phyloP scores from a whole-genome alignment of 1,284 basidiomycete species.

The Ganoderma sp. region DNA sequence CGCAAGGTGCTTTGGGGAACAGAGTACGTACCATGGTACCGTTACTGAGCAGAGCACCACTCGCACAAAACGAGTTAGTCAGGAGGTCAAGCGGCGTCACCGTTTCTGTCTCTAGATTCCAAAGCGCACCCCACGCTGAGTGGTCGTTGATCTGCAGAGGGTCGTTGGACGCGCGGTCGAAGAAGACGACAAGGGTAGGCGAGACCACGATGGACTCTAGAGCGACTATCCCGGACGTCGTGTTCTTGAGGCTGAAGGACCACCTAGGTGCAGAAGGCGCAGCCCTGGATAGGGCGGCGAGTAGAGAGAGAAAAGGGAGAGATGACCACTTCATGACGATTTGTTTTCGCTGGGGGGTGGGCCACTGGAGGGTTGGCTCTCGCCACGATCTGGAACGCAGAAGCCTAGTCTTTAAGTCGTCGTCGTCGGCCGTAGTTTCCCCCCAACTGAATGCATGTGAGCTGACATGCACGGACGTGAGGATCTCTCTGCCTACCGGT shows the following conservation, averaged over 20 bases:
- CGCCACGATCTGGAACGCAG: not conserved
- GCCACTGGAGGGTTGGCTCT: not conserved
- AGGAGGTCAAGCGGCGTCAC: constrained; percentile 20
- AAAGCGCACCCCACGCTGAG: constrained; percentile 22
- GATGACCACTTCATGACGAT: not conserved
- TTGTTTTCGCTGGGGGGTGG: not conserved
- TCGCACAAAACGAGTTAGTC: constrained; percentile 34
- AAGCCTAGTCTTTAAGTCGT: not conserved
- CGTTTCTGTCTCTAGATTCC: constrained; percentile 39
- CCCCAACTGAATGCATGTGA: not conserved
- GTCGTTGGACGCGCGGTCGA: constrained; percentile 51
- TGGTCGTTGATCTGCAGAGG: constrained; percentile 23
- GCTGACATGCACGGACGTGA: not conserved
- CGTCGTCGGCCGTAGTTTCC: not conserved
- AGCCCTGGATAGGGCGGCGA: constrained; percentile 1
- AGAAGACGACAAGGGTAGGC: constrained; percentile 50
- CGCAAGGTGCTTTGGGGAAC: no score
- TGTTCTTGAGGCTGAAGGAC: constrained; percentile 38
- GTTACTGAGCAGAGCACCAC: constrained; percentile 49
- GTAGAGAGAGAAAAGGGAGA: not conserved
- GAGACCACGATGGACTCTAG: constrained; percentile 54
- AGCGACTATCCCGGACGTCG: constrained; percentile 51
- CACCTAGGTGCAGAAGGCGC: constrained; percentile 17
- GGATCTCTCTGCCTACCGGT: not conserved
- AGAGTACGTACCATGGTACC: constrained; percentile 47